Evolutionary conservation across 179 eudicot genomes (phyloP), one percentile per base, ranked within the genome.

Genomic region (Actinidia chinensis): DNA sequence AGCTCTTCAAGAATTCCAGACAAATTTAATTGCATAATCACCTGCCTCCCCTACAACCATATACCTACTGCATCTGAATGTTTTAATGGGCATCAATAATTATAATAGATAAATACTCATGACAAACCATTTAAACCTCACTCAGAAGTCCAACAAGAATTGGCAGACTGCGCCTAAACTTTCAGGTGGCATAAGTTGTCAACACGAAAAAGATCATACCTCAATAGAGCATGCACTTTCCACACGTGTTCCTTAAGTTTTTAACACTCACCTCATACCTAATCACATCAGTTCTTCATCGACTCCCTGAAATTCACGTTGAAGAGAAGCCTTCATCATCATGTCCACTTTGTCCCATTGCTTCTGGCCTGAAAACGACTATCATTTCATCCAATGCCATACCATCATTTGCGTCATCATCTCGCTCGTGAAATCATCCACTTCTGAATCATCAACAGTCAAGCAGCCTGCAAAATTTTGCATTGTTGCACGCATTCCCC

Each of bases 281-380:
- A 91, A 71, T 90, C 95, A 40, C 82, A 66, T 94, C 99, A 51
- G 97, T 90, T 71, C 95, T 68, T 75, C 91, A 83, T 92, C 98
- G 17, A 85, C 91, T 46, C 82, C 94, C 78, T 88, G 83, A 3
- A 87, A 71, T 47, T 84, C 84, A 71, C 88, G 83, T 59, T 90
- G 88, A 76, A 94, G 88, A 59, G 98, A 94, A 83, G 80, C 90
- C 84, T 91, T 94, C 98, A 71, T 91, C 97, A 74, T 92, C 95
- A 83, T 76, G 78, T 91, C 92, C 78, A 84, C 89, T 22, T 81
- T 84, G 17, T 81, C 83, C 58, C 67, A 59, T 72, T 67, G 64
- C 43, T 78, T 84, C 52, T 79, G 80, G 44, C 76, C 83, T 81
- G 60, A 74, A 80, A 78, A 47, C 79, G 84, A 71, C 51, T 67